Conservation (phyloP, 2,329 filamentous ascomycete genomes). For the Tolypocladium tundrense region DNA sequence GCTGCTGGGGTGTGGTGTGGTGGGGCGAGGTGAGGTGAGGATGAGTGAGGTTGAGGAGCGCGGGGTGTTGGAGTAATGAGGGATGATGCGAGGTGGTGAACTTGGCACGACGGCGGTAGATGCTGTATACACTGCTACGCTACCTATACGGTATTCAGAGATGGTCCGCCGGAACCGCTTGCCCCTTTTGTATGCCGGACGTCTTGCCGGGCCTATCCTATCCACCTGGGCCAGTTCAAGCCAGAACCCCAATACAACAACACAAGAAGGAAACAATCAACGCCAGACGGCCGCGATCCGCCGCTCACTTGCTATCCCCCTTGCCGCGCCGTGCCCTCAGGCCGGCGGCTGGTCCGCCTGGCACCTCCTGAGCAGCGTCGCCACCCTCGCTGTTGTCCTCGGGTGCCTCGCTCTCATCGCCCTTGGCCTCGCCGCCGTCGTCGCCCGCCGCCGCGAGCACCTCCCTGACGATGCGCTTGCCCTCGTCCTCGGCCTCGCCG, state of each 20-base stretch:
- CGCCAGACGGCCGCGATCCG: background rate
- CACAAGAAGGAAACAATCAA: too few relatives aligned
- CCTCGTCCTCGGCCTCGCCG: conserved; percentile 70
- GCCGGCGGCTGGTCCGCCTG: background rate
- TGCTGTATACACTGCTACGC: background rate
- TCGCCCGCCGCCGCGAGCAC: conserved; percentile 29
- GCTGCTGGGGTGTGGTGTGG: background rate
- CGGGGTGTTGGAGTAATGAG: background rate
- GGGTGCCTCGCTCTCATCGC: conserved; percentile 3
- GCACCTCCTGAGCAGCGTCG: background rate
- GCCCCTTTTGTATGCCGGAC: background rate
- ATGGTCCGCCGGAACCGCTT: background rate
- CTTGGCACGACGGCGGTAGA: background rate
- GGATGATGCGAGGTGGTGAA: background rate
- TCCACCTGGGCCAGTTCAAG: background rate
- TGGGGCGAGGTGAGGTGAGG: too few relatives aligned
- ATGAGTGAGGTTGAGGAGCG: background rate
- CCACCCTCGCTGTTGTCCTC: background rate
- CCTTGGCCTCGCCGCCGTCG: conserved; percentile 7
- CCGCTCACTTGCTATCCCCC: background rate
- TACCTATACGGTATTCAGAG: too few relatives aligned
- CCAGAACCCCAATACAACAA: background rate
- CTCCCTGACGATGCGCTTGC: conserved; percentile 60
- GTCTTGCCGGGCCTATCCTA: background rate
- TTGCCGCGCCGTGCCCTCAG: background rate